Evolutionary conservation across 2,329 filamentous ascomycete species (phyloP).

Genomic region (Colletotrichum sp.): DNA sequence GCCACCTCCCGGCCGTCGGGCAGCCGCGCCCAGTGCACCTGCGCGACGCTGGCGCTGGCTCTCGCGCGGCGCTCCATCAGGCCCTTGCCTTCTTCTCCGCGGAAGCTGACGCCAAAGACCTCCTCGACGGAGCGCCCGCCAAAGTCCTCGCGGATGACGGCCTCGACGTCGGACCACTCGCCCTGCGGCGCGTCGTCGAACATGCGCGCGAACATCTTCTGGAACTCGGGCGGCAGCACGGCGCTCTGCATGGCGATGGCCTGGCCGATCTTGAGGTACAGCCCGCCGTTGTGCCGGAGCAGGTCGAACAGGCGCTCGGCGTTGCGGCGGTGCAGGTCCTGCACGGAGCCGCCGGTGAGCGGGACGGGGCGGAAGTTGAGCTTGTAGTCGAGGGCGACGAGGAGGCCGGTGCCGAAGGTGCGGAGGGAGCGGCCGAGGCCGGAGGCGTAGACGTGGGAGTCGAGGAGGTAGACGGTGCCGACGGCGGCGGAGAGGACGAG

Average conservation of each 20-base stretch:
- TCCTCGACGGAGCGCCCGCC: conserved; percentile 83
- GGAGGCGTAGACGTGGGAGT: conserved; percentile 78
- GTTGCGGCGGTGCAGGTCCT: conserved; percentile 81
- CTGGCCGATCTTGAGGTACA: conserved; percentile 98
- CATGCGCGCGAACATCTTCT: conserved; percentile 95
- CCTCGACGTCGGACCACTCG: conserved; percentile 82
- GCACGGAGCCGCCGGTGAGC: conserved; percentile 72
- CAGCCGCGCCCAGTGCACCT: conserved; percentile 93
- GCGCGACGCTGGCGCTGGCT: conserved; percentile 89
- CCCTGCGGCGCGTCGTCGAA: conserved; percentile 98
- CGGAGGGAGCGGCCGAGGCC: conserved; percentile 78
- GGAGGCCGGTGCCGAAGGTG: conserved; percentile 79
- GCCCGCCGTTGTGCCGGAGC: conserved; percentile 83
- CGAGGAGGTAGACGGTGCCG: conserved; percentile 70
- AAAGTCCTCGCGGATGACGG: conserved; percentile 88
- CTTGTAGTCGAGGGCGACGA: conserved; percentile 93
- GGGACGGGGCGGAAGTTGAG: conserved; percentile 90
- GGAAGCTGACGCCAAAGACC: conserved; percentile 89
- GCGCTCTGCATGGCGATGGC: conserved; percentile 98
- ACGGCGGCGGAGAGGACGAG: conserved; percentile 63
- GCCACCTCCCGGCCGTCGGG: conserved; percentile 90
- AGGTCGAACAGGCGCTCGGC: conserved; percentile 84
- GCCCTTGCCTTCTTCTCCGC: conserved; percentile 70
- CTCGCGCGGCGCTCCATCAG: conserved; percentile 65
- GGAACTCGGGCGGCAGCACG: conserved; percentile 90